Percentiles rank a stretch among this genome's conserved stretches.
phyloP scores from a whole-genome alignment of 2,329 filamentous ascomycete species.

The Periconia sp. region DNA sequence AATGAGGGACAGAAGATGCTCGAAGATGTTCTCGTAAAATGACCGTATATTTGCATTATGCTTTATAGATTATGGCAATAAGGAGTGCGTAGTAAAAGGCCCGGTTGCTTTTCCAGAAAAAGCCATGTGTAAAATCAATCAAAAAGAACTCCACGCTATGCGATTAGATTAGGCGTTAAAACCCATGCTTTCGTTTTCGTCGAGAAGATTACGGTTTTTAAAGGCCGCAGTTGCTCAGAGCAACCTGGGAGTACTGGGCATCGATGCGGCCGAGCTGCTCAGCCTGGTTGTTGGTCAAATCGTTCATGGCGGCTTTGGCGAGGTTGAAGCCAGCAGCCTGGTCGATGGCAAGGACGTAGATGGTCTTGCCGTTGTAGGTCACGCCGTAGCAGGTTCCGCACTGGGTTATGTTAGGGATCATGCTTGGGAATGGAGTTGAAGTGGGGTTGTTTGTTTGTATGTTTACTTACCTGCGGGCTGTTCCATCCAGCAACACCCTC shows the following conservation, averaged over 20 bases:
- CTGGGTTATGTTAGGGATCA: slow-evolving; percentile 22
- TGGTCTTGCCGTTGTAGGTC: slow-evolving; percentile 49
- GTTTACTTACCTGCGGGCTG: slow-evolving; percentile 27
- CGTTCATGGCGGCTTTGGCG: slow-evolving; percentile 51
- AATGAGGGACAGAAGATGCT: too few species aligned
- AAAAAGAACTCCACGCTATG: background rate
- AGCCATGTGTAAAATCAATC: background rate
- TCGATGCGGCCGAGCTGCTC: slow-evolving; percentile 48
- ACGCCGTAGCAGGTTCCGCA: slow-evolving; percentile 58
- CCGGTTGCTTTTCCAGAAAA: too few species aligned
- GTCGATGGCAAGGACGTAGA: slow-evolving; percentile 55
- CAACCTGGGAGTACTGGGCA: slow-evolving; percentile 42
- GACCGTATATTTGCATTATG: too few species aligned
- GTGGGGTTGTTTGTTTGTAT: background rate
- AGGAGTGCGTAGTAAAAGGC: too few species aligned
- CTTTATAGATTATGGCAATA: too few species aligned
- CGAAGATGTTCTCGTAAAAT: too few species aligned
- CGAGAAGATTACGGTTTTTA: background rate
- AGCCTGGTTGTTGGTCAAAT: slow-evolving; percentile 51
- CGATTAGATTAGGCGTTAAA: background rate
- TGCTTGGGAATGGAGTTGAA: background rate
- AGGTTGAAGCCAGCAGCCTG: slow-evolving; percentile 53
- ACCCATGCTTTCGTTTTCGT: background rate
- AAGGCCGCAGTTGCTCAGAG: slow-evolving; percentile 34
- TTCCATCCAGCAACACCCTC: slow-evolving; percentile 53